Evolutionary conservation across 768 basidiomycete species (phyloP).

Genomic region (Lactarius psammicola): DNA sequence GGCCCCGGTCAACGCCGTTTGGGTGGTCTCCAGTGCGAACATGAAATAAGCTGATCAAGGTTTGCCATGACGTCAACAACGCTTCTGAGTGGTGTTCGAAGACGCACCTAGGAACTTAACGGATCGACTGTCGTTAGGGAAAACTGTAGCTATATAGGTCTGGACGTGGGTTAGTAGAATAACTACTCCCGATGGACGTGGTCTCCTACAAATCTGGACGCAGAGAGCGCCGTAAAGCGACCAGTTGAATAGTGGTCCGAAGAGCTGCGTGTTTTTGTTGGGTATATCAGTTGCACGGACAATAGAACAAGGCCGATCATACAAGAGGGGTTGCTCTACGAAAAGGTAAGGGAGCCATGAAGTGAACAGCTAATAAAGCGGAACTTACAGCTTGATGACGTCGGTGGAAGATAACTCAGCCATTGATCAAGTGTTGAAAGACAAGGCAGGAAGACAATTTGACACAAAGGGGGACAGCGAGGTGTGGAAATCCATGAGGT

Average conservation of each 20-base stretch:
- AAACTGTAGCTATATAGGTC: not conserved
- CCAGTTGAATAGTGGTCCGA: not conserved
- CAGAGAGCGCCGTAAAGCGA: not conserved
- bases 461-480: not conserved
- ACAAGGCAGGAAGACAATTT: not conserved
- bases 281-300: not conserved
- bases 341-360: not conserved
- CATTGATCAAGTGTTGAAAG: not conserved
- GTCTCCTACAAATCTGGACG: slow-evolving; percentile 28
- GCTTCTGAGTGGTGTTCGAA: not conserved
- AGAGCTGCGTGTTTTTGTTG: slow-evolving; percentile 3
- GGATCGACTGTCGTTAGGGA: not conserved
- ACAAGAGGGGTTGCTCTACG: slow-evolving; percentile 1
- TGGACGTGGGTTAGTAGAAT: not conserved
- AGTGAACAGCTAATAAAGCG: not conserved
- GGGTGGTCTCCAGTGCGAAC: not conserved
- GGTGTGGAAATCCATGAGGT: not conserved
- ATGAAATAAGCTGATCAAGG: slow-evolving; percentile 16
- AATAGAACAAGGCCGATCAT: not conserved
- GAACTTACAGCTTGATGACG: not conserved
- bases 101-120: slow-evolving; percentile 2
- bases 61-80: slow-evolving; percentile 28
- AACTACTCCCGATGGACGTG: not conserved
- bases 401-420: not conserved
- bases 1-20: slow-evolving; percentile 11